These are phyloP conservation scores for Paecilomyces niveus DNA, from an alignment of 2,329 filamentous ascomycete genomes.

Conservation along the genomic window DNA sequence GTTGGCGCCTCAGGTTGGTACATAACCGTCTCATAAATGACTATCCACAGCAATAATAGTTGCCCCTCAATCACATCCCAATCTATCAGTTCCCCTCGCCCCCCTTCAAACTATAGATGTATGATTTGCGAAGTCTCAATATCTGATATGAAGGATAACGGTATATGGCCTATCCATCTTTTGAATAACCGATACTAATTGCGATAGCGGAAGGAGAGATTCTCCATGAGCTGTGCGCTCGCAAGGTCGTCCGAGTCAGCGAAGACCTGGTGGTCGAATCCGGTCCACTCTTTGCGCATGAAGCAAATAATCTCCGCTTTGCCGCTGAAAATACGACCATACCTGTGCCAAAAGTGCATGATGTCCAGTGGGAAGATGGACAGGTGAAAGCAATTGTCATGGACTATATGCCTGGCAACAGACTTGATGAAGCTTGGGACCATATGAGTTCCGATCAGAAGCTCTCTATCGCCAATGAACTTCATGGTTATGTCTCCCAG, in stretches of 20 bases:
- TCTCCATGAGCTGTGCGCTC: background rate
- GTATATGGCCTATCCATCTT: no score
- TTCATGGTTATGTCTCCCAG: conserved; percentile 10
- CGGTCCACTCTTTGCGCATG: background rate
- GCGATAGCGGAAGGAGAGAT: background rate
- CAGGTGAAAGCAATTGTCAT: conserved; percentile 1
- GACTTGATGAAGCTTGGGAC: conserved; percentile 12
- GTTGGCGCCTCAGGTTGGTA: no score
- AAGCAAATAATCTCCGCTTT: conserved; percentile 8
- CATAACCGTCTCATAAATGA: no score
- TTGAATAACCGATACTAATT: no score
- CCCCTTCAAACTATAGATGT: no score
- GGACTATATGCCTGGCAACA: conserved; percentile 10
- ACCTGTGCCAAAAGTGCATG: conserved; percentile 8
- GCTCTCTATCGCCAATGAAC: conserved; percentile 8
- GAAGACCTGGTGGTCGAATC: no score
- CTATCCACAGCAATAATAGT: no score
- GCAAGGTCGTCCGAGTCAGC: background rate
- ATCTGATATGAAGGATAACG: no score
- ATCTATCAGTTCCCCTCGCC: no score
- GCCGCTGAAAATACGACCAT: conserved; percentile 9
- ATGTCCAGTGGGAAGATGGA: conserved; percentile 6
- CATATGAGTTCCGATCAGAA: conserved; percentile 8
- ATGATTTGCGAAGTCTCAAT: no score
- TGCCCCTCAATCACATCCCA: no score